Conservation (phyloP, 768 basidiomycete genomes). For the Mycena albidolilacea region DNA sequence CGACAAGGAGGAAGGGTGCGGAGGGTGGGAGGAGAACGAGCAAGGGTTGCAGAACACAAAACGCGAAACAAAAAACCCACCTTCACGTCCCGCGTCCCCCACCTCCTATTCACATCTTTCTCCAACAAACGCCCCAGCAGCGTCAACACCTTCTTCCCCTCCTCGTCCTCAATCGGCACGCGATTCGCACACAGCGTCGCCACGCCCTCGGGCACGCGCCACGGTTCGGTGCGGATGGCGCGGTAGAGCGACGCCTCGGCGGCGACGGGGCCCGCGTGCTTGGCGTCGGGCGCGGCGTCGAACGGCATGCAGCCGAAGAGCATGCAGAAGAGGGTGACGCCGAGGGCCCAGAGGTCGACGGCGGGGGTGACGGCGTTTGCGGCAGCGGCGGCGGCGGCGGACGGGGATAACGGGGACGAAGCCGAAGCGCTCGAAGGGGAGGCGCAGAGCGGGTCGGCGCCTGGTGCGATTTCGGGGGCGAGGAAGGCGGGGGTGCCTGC, state of each 20-base stretch:
- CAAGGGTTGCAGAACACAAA: too few relatives aligned
- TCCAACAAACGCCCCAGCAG: conserved; percentile 20
- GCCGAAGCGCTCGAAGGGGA: too few relatives aligned
- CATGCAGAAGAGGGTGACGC: conserved; percentile 95
- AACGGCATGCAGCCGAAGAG: conserved; percentile 93
- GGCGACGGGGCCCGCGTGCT: conserved; percentile 9
- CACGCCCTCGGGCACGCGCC: background rate
- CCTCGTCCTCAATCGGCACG: background rate
- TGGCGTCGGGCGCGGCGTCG: conserved; percentile 41
- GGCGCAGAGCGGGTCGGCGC: conserved; percentile 19
- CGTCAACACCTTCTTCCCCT: conserved; percentile 23
- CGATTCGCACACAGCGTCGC: conserved; percentile 19
- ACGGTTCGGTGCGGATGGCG: conserved; percentile 28
- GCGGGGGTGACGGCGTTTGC: conserved; percentile 81
- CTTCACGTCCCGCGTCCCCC: conserved; percentile 28
- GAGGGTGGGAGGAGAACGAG: background rate
- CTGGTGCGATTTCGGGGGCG: conserved; percentile 89
- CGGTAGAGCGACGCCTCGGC: conserved; percentile 30
- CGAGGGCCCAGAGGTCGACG: conserved; percentile 98
- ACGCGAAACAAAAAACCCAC: conserved; percentile 14
- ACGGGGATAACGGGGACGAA: background rate
- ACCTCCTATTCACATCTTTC: conserved; percentile 22
- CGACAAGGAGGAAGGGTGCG: background rate
- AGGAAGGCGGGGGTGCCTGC: conserved; percentile 97
- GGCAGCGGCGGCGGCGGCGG: conserved; percentile 40